Evolutionary conservation across 73 alveolate genomes (phyloP).

Genomic region (Paramecium sonneborni): DNA sequence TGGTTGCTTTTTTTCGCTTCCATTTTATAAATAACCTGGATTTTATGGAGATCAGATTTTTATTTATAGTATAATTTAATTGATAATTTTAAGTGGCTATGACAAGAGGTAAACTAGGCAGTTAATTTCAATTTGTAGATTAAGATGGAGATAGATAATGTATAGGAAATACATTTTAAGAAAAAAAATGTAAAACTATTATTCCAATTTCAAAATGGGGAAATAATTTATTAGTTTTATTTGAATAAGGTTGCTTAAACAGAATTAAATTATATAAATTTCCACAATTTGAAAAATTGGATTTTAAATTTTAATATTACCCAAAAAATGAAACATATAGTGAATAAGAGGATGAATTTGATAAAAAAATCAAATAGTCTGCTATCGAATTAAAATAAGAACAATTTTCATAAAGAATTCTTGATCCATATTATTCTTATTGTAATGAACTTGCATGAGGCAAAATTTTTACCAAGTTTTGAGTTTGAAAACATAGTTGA

Average conservation of each 20-base stretch:
- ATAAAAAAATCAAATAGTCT: neutral
- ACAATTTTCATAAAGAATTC: neutral
- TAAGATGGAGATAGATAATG: conserved; percentile 13
- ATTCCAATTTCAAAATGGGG: conserved; percentile 21
- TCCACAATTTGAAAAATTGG: conserved; percentile 20
- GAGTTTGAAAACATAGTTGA: neutral
- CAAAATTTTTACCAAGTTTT: too few relatives aligned
- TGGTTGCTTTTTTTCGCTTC: conserved; percentile 1
- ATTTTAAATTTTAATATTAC: conserved; percentile 3
- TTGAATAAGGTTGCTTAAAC: conserved; percentile 27
- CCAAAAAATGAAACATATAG: neutral
- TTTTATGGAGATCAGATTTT: neutral
- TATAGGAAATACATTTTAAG: neutral
- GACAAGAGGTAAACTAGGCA: neutral
- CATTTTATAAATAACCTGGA: conserved; percentile 16
- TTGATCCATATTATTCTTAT: conserved; percentile 31
- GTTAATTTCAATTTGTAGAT: neutral
- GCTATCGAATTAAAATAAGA: neutral
- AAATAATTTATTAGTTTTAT: neutral
- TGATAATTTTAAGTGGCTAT: neutral
- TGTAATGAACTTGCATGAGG: neutral
- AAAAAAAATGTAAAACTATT: neutral
- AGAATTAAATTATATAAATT: neutral
- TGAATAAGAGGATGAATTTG: conserved; percentile 22
- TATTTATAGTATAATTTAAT: neutral